A percentile compares a stretch with the other conserved stretches of the same genome.
These are phyloP conservation scores for Colletotrichum liaoningense DNA, from an alignment of 2,329 filamentous ascomycete genomes.

Conservation along the genomic window DNA sequence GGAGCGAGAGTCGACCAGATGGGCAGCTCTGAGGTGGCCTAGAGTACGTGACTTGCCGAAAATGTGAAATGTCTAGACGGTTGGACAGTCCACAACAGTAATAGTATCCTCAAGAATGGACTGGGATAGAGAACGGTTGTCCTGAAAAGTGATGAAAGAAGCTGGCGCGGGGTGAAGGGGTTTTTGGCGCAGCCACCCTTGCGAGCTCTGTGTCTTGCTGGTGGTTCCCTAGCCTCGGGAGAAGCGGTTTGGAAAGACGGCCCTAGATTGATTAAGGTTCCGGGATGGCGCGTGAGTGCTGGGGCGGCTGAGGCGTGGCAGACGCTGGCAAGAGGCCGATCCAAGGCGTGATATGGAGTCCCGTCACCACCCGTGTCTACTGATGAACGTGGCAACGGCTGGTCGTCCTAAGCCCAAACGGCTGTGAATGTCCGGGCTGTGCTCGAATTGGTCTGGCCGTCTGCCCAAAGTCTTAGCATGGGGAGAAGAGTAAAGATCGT, in stretches of 20 bases:
- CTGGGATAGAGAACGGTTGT: conserved; percentile 9
- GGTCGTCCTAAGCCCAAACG: conserved; percentile 9
- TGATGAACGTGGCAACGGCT: conserved; percentile 30
- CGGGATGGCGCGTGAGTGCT: conserved; percentile 33
- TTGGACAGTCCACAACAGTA: neutral
- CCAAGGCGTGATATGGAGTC: conserved; percentile 22
- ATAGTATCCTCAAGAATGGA: conserved; percentile 3
- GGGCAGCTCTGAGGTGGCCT: neutral
- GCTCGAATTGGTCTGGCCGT: conserved; percentile 1
- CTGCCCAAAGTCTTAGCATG: conserved; percentile 27
- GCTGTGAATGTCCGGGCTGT: neutral
- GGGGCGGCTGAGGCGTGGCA: conserved; percentile 30
- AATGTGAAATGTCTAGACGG: neutral
- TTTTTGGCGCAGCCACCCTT: conserved; percentile 22
- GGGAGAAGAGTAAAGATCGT: conserved; percentile 7
- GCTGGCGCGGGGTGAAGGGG: conserved; percentile 30
- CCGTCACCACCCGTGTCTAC: conserved; percentile 10
- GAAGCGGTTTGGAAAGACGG: conserved; percentile 26
- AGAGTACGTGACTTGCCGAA: neutral
- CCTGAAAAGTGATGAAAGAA: conserved; percentile 21
- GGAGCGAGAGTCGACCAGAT: neutral
- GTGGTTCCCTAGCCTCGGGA: conserved; percentile 29
- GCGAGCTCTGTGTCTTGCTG: conserved; percentile 12
- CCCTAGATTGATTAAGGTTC: conserved; percentile 31
- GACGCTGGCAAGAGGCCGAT: conserved; percentile 15